A percentile compares a stretch with the other conserved stretches of the same genome.
phyloP scores from a whole-genome alignment of 495 filamentous ascomycete genomes.

The Massariosphaeria phaeospora region DNA sequence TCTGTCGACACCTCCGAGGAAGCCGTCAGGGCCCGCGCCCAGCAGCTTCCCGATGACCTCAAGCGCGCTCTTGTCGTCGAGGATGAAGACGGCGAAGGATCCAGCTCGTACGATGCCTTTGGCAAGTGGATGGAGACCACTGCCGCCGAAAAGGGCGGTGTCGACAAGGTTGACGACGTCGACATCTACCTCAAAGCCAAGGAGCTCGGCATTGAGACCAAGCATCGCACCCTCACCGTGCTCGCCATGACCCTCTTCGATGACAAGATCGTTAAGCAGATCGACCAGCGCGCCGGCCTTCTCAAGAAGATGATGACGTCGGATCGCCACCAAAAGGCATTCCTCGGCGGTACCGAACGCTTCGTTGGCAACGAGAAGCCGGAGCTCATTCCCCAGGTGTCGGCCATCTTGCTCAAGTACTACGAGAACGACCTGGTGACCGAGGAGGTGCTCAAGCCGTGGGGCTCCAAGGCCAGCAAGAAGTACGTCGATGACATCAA shows the following conservation, averaged over 20 bases:
- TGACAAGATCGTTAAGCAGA: slow-evolving; percentile 80
- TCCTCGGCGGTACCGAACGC: slow-evolving; percentile 94
- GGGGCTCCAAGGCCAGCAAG: slow-evolving; percentile 93
- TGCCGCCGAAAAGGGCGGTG: slow-evolving; percentile 63
- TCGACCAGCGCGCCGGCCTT: slow-evolving; percentile 71
- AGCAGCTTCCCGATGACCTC: slow-evolving; percentile 83
- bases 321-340: slow-evolving; percentile 90
- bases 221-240: slow-evolving; percentile 89
- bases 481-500: slow-evolving; percentile 89
- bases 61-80: slow-evolving; percentile 83
- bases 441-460: slow-evolving; percentile 83
- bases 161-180: slow-evolving; percentile 72
- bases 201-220: slow-evolving; percentile 88
- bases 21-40: slow-evolving; percentile 88
- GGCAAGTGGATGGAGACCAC: slow-evolving; percentile 85
- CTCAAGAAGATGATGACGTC: slow-evolving; percentile 89
- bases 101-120: slow-evolving; percentile 82
- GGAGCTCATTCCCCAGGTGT: slow-evolving; percentile 69
- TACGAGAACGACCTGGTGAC: slow-evolving; percentile 83
- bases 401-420: slow-evolving; percentile 77
- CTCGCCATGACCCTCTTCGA: slow-evolving; percentile 92
- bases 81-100: slow-evolving; percentile 71
- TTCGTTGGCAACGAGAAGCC: slow-evolving; percentile 80
- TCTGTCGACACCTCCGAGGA: slow-evolving; percentile 91
- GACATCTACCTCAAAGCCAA: slow-evolving; percentile 94